Evolutionary conservation across 352 stramenopile genomes (phyloP).

Genomic region (Globisporangium acanthophoron): DNA sequence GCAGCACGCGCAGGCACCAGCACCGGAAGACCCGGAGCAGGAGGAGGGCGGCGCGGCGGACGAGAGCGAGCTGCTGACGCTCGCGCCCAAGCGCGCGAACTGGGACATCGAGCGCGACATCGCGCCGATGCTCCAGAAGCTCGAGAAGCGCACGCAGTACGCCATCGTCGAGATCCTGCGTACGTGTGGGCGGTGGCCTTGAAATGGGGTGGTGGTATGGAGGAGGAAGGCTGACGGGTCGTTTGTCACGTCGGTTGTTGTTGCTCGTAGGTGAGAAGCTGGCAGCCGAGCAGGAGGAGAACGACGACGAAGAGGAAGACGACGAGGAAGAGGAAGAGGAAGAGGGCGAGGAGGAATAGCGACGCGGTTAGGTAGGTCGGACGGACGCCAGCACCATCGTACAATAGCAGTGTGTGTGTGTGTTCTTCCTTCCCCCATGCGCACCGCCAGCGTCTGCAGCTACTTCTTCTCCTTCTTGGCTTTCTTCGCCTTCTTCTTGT

Average conservation of each 20-base stretch:
- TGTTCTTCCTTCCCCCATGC: slow-evolving; percentile 9
- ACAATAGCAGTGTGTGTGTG: slow-evolving; percentile 5
- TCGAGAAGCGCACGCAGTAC: slow-evolving; percentile 82
- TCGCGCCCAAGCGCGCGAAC: slow-evolving; percentile 80
- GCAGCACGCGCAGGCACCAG: too few relatives aligned
- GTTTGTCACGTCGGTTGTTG: neutral
- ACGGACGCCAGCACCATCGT: neutral
- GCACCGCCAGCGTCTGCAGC: slow-evolving; percentile 8
- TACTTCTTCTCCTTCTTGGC: slow-evolving; percentile 63
- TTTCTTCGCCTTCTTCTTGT: slow-evolving; percentile 49
- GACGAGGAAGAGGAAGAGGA: slow-evolving; percentile 39
- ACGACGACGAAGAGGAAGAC: slow-evolving; percentile 50
- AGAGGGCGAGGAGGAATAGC: slow-evolving; percentile 17
- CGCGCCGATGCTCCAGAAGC: slow-evolving; percentile 81
- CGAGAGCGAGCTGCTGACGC: slow-evolving; percentile 60
- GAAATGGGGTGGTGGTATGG: neutral
- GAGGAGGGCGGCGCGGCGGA: slow-evolving; percentile 20
- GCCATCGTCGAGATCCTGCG: slow-evolving; percentile 83
- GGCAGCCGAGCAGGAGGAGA: slow-evolving; percentile 59
- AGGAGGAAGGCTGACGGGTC: neutral
- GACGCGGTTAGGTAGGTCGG: neutral
- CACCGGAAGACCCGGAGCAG: slow-evolving; percentile 9
- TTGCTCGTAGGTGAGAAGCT: slow-evolving; percentile 66
- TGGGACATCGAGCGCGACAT: slow-evolving; percentile 88
- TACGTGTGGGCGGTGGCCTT: slow-evolving; percentile 21